Evolutionary conservation across 2,329 filamentous ascomycete genomes (phyloP).

Genomic region (Xylaria hypoxylon): DNA sequence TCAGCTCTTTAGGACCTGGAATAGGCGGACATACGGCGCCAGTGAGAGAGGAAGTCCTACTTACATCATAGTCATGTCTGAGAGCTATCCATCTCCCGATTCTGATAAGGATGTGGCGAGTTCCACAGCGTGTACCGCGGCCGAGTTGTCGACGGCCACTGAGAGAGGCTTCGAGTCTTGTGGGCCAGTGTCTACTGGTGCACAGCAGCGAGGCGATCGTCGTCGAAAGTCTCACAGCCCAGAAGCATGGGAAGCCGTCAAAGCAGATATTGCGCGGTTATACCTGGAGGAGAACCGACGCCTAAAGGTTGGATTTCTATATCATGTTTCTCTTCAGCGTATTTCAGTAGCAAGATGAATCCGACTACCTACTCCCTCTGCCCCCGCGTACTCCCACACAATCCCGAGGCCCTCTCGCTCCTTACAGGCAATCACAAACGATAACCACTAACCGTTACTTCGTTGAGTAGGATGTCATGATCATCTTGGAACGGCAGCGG

Average conservation of each 20-base stretch:
- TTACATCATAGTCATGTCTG: slow-evolving; percentile 9
- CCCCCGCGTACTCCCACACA: not conserved
- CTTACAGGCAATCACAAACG: not conserved
- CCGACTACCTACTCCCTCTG: too few species aligned
- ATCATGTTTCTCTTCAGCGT: not conserved
- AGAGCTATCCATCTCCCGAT: slow-evolving; percentile 29
- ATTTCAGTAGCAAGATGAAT: not conserved
- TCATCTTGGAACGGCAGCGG: slow-evolving; percentile 44
- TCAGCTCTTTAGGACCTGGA: not conserved
- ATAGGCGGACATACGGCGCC: not conserved
- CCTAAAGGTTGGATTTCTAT: slow-evolving; percentile 44
- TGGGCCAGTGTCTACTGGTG: slow-evolving; percentile 14
- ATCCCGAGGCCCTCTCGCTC: not conserved
- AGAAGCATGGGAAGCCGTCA: slow-evolving; percentile 41
- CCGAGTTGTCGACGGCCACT: slow-evolving; percentile 17
- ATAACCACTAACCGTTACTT: slow-evolving; percentile 15
- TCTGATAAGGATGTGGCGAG: slow-evolving; percentile 18
- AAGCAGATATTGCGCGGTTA: slow-evolving; percentile 46
- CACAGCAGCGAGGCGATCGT: slow-evolving; percentile 30
- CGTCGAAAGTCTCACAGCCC: slow-evolving; percentile 44
- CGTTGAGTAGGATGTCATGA: slow-evolving; percentile 46
- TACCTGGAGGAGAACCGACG: slow-evolving; percentile 49
- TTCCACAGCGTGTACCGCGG: slow-evolving; percentile 16
- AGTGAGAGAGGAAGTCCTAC: slow-evolving; percentile 6
- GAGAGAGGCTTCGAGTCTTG: slow-evolving; percentile 20